Evolutionary conservation across 805 yeast species (phyloP), one percentile per base, ranked within the genome.

Genomic region (Cyberlindnera mycetangii): DNA sequence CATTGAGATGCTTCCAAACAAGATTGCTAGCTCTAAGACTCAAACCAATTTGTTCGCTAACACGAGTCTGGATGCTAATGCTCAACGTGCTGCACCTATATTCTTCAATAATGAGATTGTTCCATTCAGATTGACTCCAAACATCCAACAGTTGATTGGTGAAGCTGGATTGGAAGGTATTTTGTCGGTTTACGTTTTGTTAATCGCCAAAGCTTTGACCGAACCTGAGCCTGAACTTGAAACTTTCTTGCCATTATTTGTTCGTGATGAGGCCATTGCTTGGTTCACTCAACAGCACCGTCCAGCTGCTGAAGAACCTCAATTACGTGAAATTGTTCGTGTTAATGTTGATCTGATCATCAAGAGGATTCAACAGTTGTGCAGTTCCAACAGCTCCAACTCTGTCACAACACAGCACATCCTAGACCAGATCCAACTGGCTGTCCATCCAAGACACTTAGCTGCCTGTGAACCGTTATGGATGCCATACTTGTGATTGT

Each of bases 71-170:
- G 74, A 69, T 52, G 39, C 49, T 17, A 45, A 53, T 8, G 48
- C 59, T 20, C 62, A 57, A 43, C 51, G 59, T 34, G 54, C 58
- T 33, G 72, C 81, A 0, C 99, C 99, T 20, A 73, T 92, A 20
- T 90, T 92, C 72, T 84, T 84, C 61, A 89, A 90, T 53, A 79
- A 89, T 14, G 99, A 93, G 61, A 80, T 89, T 51, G 97, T 93
- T 39, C 98, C 99, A 36, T 93, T 93, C 75, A 76, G 99, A 60
- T 74, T 93, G 59, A 92, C 99, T 6, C 99, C 99, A 17, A 93
- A 95, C 61, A 78, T 95, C 44, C 99, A 93, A 64, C 83, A 84
- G 52, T 72, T 93, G 59, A 89, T 93, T 69, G 98, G 99, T 39
- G 95, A 90, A 48, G 81, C 90, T n/a, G 88, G 89, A 5, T 69